These are phyloP conservation scores for Vitis cinerea DNA, from an alignment of 164 flowering plant genomes.

Conservation along the genomic window DNA sequence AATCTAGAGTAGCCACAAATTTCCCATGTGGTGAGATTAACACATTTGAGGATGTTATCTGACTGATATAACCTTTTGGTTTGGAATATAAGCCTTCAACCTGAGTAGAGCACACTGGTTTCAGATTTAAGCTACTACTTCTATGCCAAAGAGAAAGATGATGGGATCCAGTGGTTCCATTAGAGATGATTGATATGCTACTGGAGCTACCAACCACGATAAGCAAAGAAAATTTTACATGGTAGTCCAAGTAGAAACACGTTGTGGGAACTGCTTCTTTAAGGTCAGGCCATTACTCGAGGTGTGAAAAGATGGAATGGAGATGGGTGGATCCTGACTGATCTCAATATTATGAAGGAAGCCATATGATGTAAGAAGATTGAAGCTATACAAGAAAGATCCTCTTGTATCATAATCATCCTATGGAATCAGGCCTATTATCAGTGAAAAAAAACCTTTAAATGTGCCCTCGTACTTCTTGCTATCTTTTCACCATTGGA, in stretches of 20 bases:
- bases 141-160: constrained; percentile 70
- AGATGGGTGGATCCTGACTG: constrained; percentile 50
- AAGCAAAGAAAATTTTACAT: constrained; percentile 49
- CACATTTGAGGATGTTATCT: constrained; percentile 62
- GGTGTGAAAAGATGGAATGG: constrained; percentile 27
- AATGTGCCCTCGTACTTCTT: too few relatives aligned
- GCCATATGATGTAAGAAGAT: constrained; percentile 42
- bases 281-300: constrained; percentile 24
- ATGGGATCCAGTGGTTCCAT: constrained; percentile 46
- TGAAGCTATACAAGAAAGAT: constrained; percentile 73
- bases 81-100: constrained; percentile 59
- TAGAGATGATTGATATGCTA: constrained; percentile 18
- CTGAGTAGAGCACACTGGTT: constrained; percentile 41
- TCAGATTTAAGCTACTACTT: constrained; percentile 34
- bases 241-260: constrained; percentile 59
- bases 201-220: constrained; percentile 48
- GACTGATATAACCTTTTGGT: constrained; percentile 39
- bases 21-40: constrained; percentile 50
- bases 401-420: constrained; percentile 35
- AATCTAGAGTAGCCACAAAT: constrained; percentile 46
- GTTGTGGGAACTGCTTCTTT: constrained; percentile 41
- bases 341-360: constrained; percentile 65
- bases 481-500: not conserved
- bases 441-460: constrained; percentile 46
- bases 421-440: constrained; percentile 54